phyloP scores from a whole-genome alignment of 2,329 filamentous ascomycete genomes.

The Dactylellina cionopaga region DNA sequence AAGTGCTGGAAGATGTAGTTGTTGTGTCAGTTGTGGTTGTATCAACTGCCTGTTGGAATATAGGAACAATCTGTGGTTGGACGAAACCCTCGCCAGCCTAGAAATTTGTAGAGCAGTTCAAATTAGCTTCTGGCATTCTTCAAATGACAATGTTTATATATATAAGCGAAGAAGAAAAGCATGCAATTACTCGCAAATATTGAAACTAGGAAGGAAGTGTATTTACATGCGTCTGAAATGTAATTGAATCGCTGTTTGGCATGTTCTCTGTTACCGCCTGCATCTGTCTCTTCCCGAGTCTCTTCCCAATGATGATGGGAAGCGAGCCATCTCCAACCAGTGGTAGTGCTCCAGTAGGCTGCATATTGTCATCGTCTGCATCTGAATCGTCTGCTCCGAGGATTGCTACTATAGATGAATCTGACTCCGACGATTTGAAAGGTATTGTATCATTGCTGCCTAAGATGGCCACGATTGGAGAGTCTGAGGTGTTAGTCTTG shows the following conservation, averaged over 20 bases:
- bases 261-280: conserved; percentile 36
- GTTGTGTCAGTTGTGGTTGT: conserved; percentile 42
- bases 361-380: not conserved
- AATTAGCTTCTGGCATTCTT: conserved; percentile 36
- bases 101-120: conserved; percentile 1
- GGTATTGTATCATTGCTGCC: conserved; percentile 21
- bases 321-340: conserved; percentile 6
- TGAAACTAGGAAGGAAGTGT: conserved; percentile 7
- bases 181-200: not conserved
- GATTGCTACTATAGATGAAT: conserved; percentile 14
- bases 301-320: conserved; percentile 21
- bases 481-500: conserved; percentile 6
- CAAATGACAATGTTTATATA: conserved; percentile 1
- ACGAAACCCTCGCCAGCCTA: conserved; percentile 40
- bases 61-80: conserved; percentile 40
- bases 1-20: conserved; percentile 31
- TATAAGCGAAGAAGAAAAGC: not conserved
- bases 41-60: conserved; percentile 40
- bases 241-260: conserved; percentile 39
- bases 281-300: conserved; percentile 20
- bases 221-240: conserved; percentile 47
- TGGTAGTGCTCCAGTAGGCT: conserved; percentile 1
- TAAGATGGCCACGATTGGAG: conserved; percentile 17
- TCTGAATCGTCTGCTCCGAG: not conserved
- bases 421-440: conserved; percentile 4